Evolutionary conservation across 345 rosid species (phyloP).

Genomic region (Citrus hindsii): DNA sequence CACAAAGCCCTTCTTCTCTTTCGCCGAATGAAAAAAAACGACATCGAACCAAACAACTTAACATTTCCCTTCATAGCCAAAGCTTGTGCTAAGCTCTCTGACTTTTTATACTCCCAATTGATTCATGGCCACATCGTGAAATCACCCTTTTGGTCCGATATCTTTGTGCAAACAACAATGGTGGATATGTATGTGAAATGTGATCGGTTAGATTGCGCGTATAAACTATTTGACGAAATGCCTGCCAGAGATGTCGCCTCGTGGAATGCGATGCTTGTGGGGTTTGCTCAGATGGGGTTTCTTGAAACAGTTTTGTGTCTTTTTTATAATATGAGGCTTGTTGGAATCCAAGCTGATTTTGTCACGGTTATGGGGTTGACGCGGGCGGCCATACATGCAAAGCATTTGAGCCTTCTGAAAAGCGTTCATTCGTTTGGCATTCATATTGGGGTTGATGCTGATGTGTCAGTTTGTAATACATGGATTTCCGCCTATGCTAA

Average conservation of each 20-base stretch:
- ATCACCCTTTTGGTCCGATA: conserved; percentile 38
- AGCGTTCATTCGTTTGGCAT: conserved; percentile 50
- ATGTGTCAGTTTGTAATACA: conserved; percentile 58
- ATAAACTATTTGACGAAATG: conserved; percentile 48
- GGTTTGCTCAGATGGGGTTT: conserved; percentile 40
- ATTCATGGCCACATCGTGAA: conserved; percentile 47
- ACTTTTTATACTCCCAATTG: conserved; percentile 20
- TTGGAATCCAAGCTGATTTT: conserved; percentile 42
- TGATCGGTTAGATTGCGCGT: conserved; percentile 27
- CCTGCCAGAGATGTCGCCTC: conserved; percentile 48
- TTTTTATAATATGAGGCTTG: conserved; percentile 45
- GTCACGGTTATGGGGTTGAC: conserved; percentile 51
- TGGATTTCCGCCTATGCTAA: conserved; percentile 55
- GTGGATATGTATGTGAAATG: conserved; percentile 50
- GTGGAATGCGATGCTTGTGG: conserved; percentile 63
- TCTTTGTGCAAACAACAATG: conserved; percentile 47
- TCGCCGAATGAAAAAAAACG: conserved; percentile 44
- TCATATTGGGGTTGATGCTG: conserved; percentile 42
- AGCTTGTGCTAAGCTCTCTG: conserved; percentile 52
- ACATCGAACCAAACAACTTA: conserved; percentile 43
- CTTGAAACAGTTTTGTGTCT: conserved; percentile 20
- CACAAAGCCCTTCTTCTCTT: conserved; percentile 38
- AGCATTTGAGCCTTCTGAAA: conserved; percentile 31
- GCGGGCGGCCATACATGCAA: conserved; percentile 18
- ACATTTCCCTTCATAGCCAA: conserved; percentile 62